These are phyloP conservation scores for Pugionium cornutum DNA, from an alignment of 345 rosid species.

Conservation along the genomic window DNA sequence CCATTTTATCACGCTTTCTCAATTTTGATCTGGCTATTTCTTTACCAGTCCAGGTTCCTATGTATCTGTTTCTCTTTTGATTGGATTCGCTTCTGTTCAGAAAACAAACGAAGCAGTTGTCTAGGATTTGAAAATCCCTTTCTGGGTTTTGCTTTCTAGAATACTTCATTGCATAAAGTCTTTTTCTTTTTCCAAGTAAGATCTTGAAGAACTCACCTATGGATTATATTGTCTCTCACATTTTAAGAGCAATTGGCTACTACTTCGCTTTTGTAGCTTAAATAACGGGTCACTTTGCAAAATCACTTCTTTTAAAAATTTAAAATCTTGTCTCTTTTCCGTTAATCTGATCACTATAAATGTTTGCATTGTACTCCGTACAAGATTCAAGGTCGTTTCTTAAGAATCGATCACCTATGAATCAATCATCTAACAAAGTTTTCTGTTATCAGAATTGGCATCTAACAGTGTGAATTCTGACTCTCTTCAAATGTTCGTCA, in stretches of 20 bases:
- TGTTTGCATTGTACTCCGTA: slow-evolving; percentile 25
- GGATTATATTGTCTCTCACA: slow-evolving; percentile 10
- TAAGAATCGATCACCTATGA: neutral
- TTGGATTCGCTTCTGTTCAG: neutral
- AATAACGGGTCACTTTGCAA: slow-evolving; percentile 25
- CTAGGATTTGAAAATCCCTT: slow-evolving; percentile 1
- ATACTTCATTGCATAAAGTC: slow-evolving; percentile 21
- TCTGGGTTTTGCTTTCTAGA: slow-evolving; percentile 27
- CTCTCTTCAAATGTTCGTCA: neutral
- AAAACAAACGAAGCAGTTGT: neutral
- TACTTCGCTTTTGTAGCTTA: neutral
- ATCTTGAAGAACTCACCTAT: slow-evolving; percentile 21
- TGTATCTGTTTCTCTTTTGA: slow-evolving; percentile 7
- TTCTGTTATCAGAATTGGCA: neutral
- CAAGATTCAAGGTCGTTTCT: slow-evolving; percentile 4
- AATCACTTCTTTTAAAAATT: too few relatives aligned
- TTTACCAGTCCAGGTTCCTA: neutral
- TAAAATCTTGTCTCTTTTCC: neutral
- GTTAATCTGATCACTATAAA: slow-evolving; percentile 8
- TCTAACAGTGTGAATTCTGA: neutral
- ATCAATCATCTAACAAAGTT: neutral
- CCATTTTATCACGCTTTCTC: neutral
- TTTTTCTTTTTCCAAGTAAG: neutral
- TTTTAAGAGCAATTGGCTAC: neutral
- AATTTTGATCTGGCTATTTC: slow-evolving; percentile 1